Evolutionary conservation across 2,329 filamentous ascomycete genomes (phyloP), one percentile per base, ranked within the genome.

Genomic region (Neonectria punicea): DNA sequence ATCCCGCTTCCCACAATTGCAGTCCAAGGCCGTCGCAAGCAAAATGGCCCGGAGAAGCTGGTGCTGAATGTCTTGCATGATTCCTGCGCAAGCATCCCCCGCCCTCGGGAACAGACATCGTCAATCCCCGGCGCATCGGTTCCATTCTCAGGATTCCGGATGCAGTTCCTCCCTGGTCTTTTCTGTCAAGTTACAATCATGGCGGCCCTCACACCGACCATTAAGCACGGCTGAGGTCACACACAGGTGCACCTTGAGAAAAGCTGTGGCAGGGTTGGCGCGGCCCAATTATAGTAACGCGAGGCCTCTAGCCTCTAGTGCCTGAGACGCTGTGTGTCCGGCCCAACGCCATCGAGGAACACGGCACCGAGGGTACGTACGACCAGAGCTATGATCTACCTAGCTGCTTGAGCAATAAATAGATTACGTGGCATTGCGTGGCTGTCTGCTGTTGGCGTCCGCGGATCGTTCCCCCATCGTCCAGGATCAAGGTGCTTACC

Each of bases 351-450:
- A 53, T 69, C 50, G 34, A 58, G 62, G 32, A 43, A 58, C 65
- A 54, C 34, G 68, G 39, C 28, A 43, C 22, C 18, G 36, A 39
- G 25, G 25, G 36, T n/a, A 8, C 36, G 36, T 39, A 8, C 36
- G 32, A 49, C 41, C 39, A 32, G 28, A 61, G 43, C 46, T 57
- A 65, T 58, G 25, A 25, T 25, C 25, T 25, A 25, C 25, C 25
- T 25, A 68, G 53, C 14, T 53, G 60, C 50, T 58, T 63, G 39
- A 49, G 46, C 41, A 53, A 66, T 65, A 63, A 34, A 49, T 59
- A 65, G 47, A 53, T 61, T 69, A 65, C 63, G 71, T 72, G 69
- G 66, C 69, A 70, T 69, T 56, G 70, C 63, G 69, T 61, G 69
- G 70, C 71, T 62, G 53, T 60, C 22, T 58, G 46, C 65, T 62